Conservation (phyloP, 805 yeast genomes). For the Wickerhamomyces hampshirensis region DNA sequence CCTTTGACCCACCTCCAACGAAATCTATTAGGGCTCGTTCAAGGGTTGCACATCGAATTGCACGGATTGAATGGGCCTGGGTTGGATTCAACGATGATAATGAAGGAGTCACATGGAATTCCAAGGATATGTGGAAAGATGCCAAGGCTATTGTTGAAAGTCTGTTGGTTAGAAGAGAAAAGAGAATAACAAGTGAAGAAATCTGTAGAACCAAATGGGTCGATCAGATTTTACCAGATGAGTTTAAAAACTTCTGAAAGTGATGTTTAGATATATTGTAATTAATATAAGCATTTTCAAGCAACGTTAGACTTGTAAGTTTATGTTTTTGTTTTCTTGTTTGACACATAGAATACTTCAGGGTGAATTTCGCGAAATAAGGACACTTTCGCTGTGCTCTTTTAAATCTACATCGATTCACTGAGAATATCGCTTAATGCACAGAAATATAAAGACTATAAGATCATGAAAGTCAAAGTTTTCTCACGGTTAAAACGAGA, state of each 20-base stretch:
- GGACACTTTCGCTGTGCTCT: too few species aligned
- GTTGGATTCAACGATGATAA: conserved; percentile 36
- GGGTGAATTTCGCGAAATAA: conserved; percentile 1
- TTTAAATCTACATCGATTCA: too few species aligned
- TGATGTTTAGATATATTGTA: not conserved
- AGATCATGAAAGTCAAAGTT: too few species aligned
- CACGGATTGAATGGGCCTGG: conserved; percentile 93
- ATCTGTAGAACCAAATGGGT: conserved; percentile 34
- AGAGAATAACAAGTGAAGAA: conserved; percentile 33
- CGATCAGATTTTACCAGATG: conserved; percentile 8
- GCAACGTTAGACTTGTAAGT: too few species aligned
- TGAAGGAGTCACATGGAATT: conserved; percentile 13
- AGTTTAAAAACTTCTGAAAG: conserved; percentile 1
- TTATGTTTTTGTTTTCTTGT: too few species aligned
- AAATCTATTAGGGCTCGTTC: conserved; percentile 41
- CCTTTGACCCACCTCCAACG: conserved; percentile 81
- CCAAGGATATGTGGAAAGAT: conserved; percentile 35
- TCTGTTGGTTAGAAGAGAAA: conserved; percentile 44
- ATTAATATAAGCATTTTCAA: too few species aligned
- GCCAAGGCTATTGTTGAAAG: conserved; percentile 48
- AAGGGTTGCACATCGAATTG: conserved; percentile 81
- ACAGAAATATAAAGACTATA: too few species aligned
- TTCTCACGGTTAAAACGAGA: not conserved
- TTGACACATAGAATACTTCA: too few species aligned
- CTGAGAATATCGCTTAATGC: too few species aligned